Base-by-base conservation (phyloP, 306 rosid species). In the Arachis hypogaea region DNA sequence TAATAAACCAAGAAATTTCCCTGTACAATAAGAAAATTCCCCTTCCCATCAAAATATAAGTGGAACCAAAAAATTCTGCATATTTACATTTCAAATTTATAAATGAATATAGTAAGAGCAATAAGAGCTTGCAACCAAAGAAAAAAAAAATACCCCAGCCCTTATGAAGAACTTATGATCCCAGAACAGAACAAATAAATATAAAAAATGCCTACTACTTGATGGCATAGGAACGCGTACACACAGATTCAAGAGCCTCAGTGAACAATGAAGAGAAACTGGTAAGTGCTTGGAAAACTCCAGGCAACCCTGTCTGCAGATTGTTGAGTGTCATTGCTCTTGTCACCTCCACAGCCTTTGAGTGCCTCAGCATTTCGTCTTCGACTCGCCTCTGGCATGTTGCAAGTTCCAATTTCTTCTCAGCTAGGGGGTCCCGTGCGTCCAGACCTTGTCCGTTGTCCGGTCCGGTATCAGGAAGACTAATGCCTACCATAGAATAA, bases 291-390 rank as follows among this genome's bases (percentile, higher is more conserved):
- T 87, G 98, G 60, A 95, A 95, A 7, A 95, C 99, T 28, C 98
- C 99, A 4, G 99, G 99, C 85, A 95, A 86, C 7, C 98, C 99
- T 18, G 99, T 95, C 66, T 95, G 99, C 42, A 95, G 90, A 79
- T 95, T 82, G 78, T 95, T 92, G 12, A 95, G 89, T 0, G 99
- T 95, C 99, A 92, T 80, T 28, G 98, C 96, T 83, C 98, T 86
- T 3, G 99, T 95, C 59, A 88, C 93, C 85, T 92, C 97, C 6
- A 78, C 90, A 7, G 99, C 92, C 79, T 92, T 95, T 0, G 97
- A 86, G 82, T 95, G 97, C 81, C 68, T 92, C 81, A 79, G 65
- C 92, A 92, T 84, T 85, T 95, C 99, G 16, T 95, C 99, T 82
- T 88, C 96, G 0, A 95, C 99, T 28, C 99, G 97, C 75, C 97